Evolutionary conservation across 2,329 filamentous ascomycete genomes (phyloP), one percentile per base, ranked within the genome.

Genomic region (Pezicula radicicola): DNA sequence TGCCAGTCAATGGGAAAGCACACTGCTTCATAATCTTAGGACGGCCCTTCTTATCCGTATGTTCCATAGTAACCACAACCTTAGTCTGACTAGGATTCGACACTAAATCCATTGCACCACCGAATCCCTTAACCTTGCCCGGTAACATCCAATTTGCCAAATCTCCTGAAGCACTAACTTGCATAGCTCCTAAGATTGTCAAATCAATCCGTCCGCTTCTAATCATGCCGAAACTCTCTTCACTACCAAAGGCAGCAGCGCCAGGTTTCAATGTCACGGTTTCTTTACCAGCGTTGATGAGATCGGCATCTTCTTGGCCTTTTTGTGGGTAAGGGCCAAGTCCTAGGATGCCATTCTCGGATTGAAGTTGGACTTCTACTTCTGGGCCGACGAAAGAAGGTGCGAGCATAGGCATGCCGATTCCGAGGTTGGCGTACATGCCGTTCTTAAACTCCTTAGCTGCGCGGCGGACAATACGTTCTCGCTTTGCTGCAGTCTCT

Each of bases 1-100:
- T 88, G 39, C 92, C 92, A 1, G 92, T 97, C 66, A 97, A 74
- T n/a, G 92, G 92, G 74, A 97, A 93, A 53, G 90, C 89, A 73
- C 92, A 96, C 75, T 96, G 89, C 78, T 92, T 91, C 61, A 97
- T 80, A 67, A 97, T 95, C 86, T 97, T 97, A 53, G 92, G 80
- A 68, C 89, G 87, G 54, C 92, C 92, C 77, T 95, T 94, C 83
- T 96, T 96, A 68, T 96, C 92, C 12, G 90, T 94, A 74, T 97
- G 92, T 72, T 97, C 92, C 87, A 96, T 96, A 3, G 92, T 92
- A 48, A 96, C 89, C 2, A 97, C 92, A n/a, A 97, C 91, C 77
- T 94, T 94, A 33, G 91, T 96, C 59, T 79, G 78, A 59, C 83
- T 82, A 0, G 91, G 91, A 73, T 96, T 96, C 66, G 83, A 89